Percentiles rank a stretch among this genome's conserved stretches.
phyloP scores from a whole-genome alignment of 2,329 filamentous ascomycete species.

The Aurifilum marmelostoma region DNA sequence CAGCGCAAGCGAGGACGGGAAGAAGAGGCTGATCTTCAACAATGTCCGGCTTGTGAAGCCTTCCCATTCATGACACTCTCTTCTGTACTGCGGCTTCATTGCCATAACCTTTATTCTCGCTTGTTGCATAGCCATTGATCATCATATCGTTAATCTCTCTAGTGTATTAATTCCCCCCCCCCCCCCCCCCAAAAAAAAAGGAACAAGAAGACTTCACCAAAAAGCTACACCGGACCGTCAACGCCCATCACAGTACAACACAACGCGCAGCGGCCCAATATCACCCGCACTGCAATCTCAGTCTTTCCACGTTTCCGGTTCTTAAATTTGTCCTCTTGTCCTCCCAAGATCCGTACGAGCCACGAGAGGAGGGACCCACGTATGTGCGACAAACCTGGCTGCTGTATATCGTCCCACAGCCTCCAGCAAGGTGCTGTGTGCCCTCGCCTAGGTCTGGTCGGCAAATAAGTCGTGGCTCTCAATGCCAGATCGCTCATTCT shows the following conservation, averaged over 20 bases:
- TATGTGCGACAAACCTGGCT: slow-evolving; percentile 1
- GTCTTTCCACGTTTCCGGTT: neutral
- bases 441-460: slow-evolving; percentile 10
- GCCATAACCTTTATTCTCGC: neutral
- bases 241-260: neutral
- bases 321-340: neutral
- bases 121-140: neutral
- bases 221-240: neutral
- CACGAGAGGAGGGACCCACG: slow-evolving; percentile 13
- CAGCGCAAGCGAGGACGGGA: neutral
- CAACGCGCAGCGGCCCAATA: neutral
- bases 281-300: neutral
- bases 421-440: neutral
- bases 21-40: neutral
- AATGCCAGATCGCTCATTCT: neutral
- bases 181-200: neutral
- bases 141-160: neutral
- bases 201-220: neutral
- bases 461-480: slow-evolving; percentile 4
- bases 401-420: slow-evolving; percentile 18
- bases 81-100: neutral
- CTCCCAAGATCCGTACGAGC: neutral
- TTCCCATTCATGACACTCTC: neutral
- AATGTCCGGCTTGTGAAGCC: neutral
- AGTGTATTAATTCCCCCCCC: too few relatives aligned